Evolutionary conservation across 495 filamentous ascomycete species (phyloP).

Genomic region (Aspergillus homomorphus): DNA sequence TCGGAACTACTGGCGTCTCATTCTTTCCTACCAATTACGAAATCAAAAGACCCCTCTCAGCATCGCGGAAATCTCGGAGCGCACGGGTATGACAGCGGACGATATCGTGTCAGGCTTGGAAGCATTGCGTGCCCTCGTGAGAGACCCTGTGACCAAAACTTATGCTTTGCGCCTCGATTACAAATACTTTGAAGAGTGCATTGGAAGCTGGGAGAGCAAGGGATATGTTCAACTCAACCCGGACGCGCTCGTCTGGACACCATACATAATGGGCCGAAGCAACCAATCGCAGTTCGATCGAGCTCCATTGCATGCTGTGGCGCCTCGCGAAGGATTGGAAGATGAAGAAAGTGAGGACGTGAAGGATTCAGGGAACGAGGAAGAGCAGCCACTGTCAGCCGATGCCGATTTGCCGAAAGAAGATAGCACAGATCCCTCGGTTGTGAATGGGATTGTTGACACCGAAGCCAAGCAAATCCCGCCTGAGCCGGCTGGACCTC

Average conservation of each 20-base stretch:
- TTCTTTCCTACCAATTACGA: conserved; percentile 76
- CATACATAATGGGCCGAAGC: conserved; percentile 89
- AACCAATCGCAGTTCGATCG: conserved; percentile 83
- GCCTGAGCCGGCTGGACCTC: conserved; percentile 36
- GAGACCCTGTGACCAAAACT: conserved; percentile 80
- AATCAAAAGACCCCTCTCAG: conserved; percentile 64
- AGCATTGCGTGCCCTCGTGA: conserved; percentile 79
- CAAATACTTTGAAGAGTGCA: conserved; percentile 76
- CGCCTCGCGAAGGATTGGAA: conserved; percentile 67
- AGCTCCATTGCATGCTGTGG: conserved; percentile 80
- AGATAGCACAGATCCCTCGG: conserved; percentile 16
- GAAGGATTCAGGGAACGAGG: conserved; percentile 30
- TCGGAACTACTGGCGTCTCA: conserved; percentile 90
- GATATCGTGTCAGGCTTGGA: conserved; percentile 93
- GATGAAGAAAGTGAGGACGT: conserved; percentile 51
- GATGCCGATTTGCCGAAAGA: conserved; percentile 9
- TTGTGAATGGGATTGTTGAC: conserved; percentile 24
- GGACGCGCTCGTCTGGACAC: conserved; percentile 86
- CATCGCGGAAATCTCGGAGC: conserved; percentile 78
- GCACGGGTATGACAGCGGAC: conserved; percentile 93
- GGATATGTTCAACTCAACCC: conserved; percentile 81
- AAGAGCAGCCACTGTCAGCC: conserved; percentile 31
- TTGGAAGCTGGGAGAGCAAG: conserved; percentile 81
- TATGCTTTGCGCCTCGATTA: conserved; percentile 88
- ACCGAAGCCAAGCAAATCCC: conserved; percentile 10